Base-by-base conservation (phyloP, 768 basidiomycete genomes). In the Leccinellum albellum region DNA sequence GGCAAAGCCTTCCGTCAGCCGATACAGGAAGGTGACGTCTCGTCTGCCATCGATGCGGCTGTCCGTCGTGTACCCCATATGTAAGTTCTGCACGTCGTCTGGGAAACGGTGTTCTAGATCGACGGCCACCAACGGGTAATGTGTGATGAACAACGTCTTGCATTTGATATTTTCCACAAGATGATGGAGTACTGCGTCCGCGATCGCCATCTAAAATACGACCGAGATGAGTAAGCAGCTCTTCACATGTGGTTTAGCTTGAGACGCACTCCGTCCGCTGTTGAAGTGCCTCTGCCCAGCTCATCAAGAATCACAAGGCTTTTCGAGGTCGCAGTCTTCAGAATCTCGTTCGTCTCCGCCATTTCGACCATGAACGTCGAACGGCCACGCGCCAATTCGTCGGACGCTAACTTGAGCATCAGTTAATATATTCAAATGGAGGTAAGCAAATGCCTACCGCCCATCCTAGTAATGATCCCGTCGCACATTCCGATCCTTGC, bases 351-450 rank as follows among this genome's bases (percentile, higher is more conserved):
- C 0, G 95, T 97, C 70, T 98, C 94, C 6, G 88, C 80, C 79
- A 98, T 87, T 72, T 99, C 96, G 3, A 98, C 91, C 95, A 97
- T 97, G 70, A 98, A 97, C 0, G 91, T 98, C 0, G 94, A 96
- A 8, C 91, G 84, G 0, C 94, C 94, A 37, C 88, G 81, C 6
- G 85, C 82, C 24, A 98, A 72, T 61, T 97, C 93, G 68, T 98
- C 96, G 10, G 85, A 88, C 0, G 96, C 96, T 88, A 56, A 13
- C 21, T 26, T 44, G 53, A 44, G 8, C 9, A 35, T 61, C 40
- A 61, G 46, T 10, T 2, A 48, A 50, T 45, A 17, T 33, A 48
- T n/a, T 44, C 29, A 50, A 51, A 32, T 46, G 42, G 45, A 56
- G 40, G 48, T 24, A n/a, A 48, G 13, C 23, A 1, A 6, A 4